phyloP scores from a whole-genome alignment of 306 rosid genomes.

The Lathyrus tuberosus region DNA sequence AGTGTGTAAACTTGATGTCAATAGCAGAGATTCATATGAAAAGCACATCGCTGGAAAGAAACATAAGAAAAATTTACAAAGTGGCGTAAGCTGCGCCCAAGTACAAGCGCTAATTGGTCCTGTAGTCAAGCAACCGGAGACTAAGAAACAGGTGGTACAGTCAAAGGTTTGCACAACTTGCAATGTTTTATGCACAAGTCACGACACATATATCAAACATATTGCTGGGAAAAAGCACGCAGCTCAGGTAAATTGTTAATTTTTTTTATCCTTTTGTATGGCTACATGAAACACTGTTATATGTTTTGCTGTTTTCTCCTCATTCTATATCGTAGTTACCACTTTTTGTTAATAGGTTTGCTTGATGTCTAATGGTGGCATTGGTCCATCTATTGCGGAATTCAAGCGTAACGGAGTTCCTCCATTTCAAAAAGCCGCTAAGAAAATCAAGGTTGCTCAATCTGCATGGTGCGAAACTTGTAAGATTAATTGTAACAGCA shows the following conservation, averaged over 20 bases:
- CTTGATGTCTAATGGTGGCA: conserved; percentile 46
- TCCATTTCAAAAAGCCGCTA: conserved; percentile 45
- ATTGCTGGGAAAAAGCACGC: conserved; percentile 63
- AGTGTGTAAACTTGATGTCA: conserved; percentile 55
- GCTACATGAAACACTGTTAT: conserved; percentile 5
- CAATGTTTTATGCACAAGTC: conserved; percentile 61
- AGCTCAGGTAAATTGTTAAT: conserved; percentile 57
- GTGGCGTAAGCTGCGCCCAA: conserved; percentile 31
- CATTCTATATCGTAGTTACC: not conserved
- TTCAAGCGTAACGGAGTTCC: conserved; percentile 44
- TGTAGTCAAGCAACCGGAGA: conserved; percentile 41
- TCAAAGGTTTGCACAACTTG: conserved; percentile 55
- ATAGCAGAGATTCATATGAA: conserved; percentile 50
- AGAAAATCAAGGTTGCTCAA: conserved; percentile 54
- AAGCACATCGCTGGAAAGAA: conserved; percentile 55
- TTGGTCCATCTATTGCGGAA: conserved; percentile 51
- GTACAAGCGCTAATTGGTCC: conserved; percentile 28
- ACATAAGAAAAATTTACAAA: conserved; percentile 49
- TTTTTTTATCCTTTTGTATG: conserved; percentile 28
- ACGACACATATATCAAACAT: conserved; percentile 59
- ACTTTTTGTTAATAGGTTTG: conserved; percentile 45
- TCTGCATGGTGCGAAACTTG: conserved; percentile 69
- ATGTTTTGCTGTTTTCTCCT: conserved; percentile 7
- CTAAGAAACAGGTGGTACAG: conserved; percentile 51
- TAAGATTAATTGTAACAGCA: conserved; percentile 62